These are phyloP conservation scores for Solanum appendiculatum DNA, from an alignment of 257 asterid species.

Conservation along the genomic window DNA sequence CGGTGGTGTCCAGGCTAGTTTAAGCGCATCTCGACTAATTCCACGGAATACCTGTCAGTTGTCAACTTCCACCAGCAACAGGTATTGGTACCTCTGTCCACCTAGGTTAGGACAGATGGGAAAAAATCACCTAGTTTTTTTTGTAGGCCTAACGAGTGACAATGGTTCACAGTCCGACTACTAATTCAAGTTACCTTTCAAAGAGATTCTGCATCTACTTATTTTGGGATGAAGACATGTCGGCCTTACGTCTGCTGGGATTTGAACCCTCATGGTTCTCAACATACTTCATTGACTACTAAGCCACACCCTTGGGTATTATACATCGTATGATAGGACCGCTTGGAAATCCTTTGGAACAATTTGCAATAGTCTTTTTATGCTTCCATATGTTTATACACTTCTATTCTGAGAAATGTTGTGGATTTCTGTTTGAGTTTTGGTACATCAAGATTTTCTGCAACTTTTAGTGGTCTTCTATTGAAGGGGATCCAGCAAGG, in stretches of 20 bases:
- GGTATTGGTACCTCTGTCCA: not conserved
- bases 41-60: not conserved
- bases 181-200: too few species aligned
- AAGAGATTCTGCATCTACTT: too few species aligned
- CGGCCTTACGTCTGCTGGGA: not conserved
- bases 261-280: not conserved
- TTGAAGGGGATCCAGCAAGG: conserved; percentile 71
- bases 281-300: not conserved
- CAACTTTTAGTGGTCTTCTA: not conserved
- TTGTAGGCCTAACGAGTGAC: not conserved
- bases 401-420: not conserved
- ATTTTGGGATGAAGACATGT: too few species aligned
- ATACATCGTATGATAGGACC: not conserved
- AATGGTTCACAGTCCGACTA: too few species aligned
- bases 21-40: not conserved
- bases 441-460: not conserved
- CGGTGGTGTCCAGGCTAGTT: not conserved
- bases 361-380: not conserved
- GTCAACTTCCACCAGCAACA: not conserved
- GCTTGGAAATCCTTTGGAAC: not conserved
- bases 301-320: not conserved
- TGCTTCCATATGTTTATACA: not conserved
- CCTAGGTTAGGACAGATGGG: not conserved
- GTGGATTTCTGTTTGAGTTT: not conserved
- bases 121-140: not conserved